Base-by-base conservation (phyloP, 331 rosid species). In the Spiraea crenata region DNA sequence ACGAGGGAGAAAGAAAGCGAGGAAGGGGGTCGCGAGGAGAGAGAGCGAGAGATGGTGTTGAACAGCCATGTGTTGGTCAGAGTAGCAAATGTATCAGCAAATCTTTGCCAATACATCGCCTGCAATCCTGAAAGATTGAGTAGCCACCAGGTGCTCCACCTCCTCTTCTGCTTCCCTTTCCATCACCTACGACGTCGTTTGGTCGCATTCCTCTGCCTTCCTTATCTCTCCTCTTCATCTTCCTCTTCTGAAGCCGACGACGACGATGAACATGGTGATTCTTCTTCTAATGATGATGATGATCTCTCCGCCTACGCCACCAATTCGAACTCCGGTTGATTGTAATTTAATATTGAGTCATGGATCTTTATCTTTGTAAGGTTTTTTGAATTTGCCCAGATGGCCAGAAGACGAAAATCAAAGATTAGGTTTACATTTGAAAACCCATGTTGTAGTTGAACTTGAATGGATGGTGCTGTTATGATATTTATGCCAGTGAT, bases 81-180 rank as follows among this genome's bases (percentile, higher is more conserved):
- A 78, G 98, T 92, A 37, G 96, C 96, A 5, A 80, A 79, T 65
- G 35, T 80, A 15, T 87, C 98, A 0, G 92, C 93, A 39, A 73
- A 84, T 54, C 41, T 85, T 37, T 86, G 86, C 13, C 97, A 92
- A 82, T 88, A 81, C 87, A 69, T 88, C 56, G 91, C 98, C 8
- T 92, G 98, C 82, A 92, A 92, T 49, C 98, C 96, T 3, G 82
- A 92, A 69, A 75, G 84, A 58, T 40, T 92, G 10, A 77, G 50
- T 64, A 74, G 81, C 74, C 82, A 83, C 79, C 82, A 72, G 69
- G 91, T 88, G 57, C 81, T 86, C 46, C 69, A 72, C 48, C 83
- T 88, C 72, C 77, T 92, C 83, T 92, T 88, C 84, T 90, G 93
- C 70, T 63, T 80, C 67, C 97, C 96, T 55, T 59, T 89, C 51